phyloP scores from a whole-genome alignment of 441 rosid genomes.

The Cnidoscolus chayamansa region DNA sequence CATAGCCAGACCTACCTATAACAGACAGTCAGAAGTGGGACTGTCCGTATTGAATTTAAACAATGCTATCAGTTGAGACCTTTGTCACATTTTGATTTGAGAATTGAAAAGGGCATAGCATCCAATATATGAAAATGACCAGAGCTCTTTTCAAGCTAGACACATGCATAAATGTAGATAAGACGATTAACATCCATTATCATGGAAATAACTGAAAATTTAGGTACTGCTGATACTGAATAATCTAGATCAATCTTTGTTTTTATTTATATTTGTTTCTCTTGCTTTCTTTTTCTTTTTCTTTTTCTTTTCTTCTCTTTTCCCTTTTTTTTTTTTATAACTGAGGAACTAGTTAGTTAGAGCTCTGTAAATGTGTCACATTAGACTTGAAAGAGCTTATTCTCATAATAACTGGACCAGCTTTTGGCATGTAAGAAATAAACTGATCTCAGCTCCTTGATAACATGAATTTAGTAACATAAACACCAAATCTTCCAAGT shows the following conservation, averaged over 20 bases:
- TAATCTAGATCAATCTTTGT: no score
- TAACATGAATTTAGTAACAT: background rate
- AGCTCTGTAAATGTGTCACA: background rate
- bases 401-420: background rate
- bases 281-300: no score
- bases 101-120: background rate
- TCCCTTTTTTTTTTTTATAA: no score
- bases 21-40: background rate
- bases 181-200: no score
- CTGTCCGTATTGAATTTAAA: background rate
- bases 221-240: no score
- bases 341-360: background rate
- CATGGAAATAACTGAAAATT: no score
- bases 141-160: no score
- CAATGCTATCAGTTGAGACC: no score
- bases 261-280: no score
- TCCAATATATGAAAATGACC: background rate
- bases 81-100: background rate
- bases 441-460: background rate
- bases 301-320: no score
- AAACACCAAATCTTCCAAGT: background rate
- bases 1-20: no score
- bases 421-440: background rate
- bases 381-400: slow-evolving; percentile 9
- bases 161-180: no score